Evolutionary conservation across 768 basidiomycete genomes (phyloP), one percentile per base, ranked within the genome.

Genomic region (Mycena venus): DNA sequence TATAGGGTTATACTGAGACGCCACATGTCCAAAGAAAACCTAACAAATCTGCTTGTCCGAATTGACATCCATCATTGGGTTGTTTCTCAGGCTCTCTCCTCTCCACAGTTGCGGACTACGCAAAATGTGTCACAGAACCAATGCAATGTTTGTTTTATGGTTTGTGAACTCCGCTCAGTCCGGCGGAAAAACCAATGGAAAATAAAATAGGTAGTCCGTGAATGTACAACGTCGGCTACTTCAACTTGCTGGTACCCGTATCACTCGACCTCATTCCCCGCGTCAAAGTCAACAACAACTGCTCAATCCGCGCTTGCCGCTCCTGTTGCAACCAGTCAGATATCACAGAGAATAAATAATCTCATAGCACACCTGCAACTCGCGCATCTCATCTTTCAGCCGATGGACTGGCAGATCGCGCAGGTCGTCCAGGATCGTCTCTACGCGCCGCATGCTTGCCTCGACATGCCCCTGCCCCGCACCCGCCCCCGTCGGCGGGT

Each of bases 351-450:
- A 19, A 19, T 59, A 60, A 58, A 12, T 38, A 55, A 36, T 15
- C 5, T 7, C 23, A 4, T 34, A 62, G 82, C 87, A 59, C 55
- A 93, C 94, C 88, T 94, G 93, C 32, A 96, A 82, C 79, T 96
- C 95, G 80, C 91, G 94, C 90, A 96, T 93, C 81, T 96, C 94
- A 3, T 93, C 92, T 82, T 90, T 93, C 42, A 96, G 83, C 74
- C 83, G 88, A 40, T 89, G 87, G 23, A 95, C 89, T 9, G 95
- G 94, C 74, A 94, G 75, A 51, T 89, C 87, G 34, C 87, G 87
- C 55, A 93, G 87, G 61, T 91, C 90, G 56, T 94, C 92, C 70
- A 95, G 78, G 70, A 94, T 78, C 27, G 83, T 81, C 81, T 95
- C 93, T 47, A 95, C 80, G 70, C 87, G 86, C 75, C 84, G 89